Conservation (phyloP, 2,329 filamentous ascomycete genomes). For the Cordyceps pruinosa region DNA sequence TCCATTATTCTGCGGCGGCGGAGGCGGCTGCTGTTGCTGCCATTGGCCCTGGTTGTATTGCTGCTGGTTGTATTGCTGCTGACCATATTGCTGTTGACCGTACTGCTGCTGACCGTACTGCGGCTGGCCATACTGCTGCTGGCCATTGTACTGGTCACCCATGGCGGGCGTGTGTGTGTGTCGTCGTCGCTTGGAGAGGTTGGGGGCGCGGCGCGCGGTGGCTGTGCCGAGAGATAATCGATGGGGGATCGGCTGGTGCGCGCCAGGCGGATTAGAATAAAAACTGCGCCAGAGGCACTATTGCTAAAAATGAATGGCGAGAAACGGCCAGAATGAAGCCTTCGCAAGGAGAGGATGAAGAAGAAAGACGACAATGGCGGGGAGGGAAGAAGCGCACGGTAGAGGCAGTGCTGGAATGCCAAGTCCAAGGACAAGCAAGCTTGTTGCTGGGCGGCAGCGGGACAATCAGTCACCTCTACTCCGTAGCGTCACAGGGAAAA, state of each 20-base stretch:
- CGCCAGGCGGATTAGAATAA: not conserved
- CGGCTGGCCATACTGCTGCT: slow-evolving; percentile 8
- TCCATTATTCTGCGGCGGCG: slow-evolving; percentile 19
- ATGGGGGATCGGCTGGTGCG: not conserved
- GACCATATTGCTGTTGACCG: slow-evolving; percentile 14
- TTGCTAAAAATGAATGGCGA: not conserved
- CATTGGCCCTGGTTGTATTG: slow-evolving; percentile 17
- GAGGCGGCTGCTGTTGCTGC: slow-evolving; percentile 22
- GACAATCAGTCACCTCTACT: not conserved
- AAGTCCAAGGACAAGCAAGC: not conserved
- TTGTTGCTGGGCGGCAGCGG: slow-evolving; percentile 10
- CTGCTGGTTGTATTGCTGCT: slow-evolving; percentile 17
- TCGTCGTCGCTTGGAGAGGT: not conserved
- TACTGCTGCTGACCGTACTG: not conserved
- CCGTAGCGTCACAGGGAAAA: not conserved
- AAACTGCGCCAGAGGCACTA: not conserved
- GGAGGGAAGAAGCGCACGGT: not conserved
- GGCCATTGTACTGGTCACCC: slow-evolving; percentile 28
- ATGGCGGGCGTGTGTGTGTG: slow-evolving; percentile 18
- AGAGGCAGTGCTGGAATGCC: slow-evolving; percentile 13
- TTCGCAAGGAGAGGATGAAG: not conserved
- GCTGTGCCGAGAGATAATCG: not conserved
- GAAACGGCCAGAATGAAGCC: not conserved
- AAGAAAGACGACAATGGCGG: not conserved
- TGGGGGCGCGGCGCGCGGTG: not conserved